Evolutionary conservation across 768 basidiomycete species (phyloP), one percentile per base, ranked within the genome.

Genomic region (Rhizopogon roseolus): DNA sequence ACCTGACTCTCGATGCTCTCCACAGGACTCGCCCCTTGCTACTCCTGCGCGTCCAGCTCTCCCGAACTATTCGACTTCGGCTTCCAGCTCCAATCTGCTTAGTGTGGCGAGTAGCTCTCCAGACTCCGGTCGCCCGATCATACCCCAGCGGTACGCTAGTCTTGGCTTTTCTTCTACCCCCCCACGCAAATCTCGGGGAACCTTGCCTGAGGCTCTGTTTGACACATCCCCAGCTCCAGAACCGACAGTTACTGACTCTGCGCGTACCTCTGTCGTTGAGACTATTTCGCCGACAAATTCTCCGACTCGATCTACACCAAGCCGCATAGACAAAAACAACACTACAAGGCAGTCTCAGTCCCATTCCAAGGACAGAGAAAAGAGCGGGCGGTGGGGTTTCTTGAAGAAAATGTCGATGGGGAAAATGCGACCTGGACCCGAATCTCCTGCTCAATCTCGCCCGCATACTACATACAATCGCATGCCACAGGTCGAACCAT

Each of bases 381-480:
- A 89, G 67, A 73, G 74, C 38, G 84, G 85, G 50, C 85, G 90
- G 53, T 96, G 95, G 94, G 93, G 94, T 4, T 96, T 98, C 74
- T 74, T 98, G 55, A 93, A 94, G 74, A 98, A 98, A 74, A 97
- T 98, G 93, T 96, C 93, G 6, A 96, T 95, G 92, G 88, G 93
- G 13, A 92, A 89, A 69, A 87, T 96, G 74, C 84, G 83, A 62
- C 59, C 73, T n/a, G 46, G 46, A 48, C 34, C 46, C 9, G 90
- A 91, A 44, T 69, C 78, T 14, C 77, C 84, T 28, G 63, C 56
- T 3, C 28, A 55, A 42, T 62, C 77, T 6, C 71, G 78, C 28
- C 66, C 73, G 9, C 72, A 69, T 39, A 71, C 70, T 60, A 68
- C 60, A 60, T 67, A 59, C 42, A 52, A 50, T 46, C 66, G 61